These are phyloP conservation scores for Erysimum cheiranthoides DNA, from an alignment of 345 rosid species.

Conservation along the genomic window DNA sequence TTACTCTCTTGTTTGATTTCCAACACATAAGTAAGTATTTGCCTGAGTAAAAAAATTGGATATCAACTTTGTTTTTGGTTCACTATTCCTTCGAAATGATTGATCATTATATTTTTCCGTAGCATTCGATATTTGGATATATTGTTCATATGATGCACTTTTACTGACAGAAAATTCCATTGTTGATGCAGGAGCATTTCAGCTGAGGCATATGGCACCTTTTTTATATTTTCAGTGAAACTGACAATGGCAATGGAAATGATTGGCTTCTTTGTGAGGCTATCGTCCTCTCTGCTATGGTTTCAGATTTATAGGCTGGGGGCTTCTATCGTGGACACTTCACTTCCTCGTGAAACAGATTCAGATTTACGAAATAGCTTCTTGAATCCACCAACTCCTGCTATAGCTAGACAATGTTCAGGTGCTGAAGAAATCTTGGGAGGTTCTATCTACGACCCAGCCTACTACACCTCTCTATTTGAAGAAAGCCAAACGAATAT, in stretches of 20 bases:
- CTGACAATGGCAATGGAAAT: constrained; percentile 85
- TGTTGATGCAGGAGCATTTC: constrained; percentile 65
- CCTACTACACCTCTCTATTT: constrained; percentile 79
- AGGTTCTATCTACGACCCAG: constrained; percentile 80
- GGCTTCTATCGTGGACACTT: constrained; percentile 55
- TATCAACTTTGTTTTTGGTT: constrained; percentile 7
- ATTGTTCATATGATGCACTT: background rate
- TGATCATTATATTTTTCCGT: background rate
- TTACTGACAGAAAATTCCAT: background rate
- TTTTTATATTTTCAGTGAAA: constrained; percentile 75
- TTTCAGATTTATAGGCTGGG: constrained; percentile 94
- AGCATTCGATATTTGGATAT: background rate
- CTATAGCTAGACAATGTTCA: constrained; percentile 54
- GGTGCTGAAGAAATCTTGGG: constrained; percentile 70
- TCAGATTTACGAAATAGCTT: constrained; percentile 77
- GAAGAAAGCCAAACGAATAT: constrained; percentile 64
- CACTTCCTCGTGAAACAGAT: constrained; percentile 63
- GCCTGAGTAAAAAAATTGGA: background rate
- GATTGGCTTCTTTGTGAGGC: constrained; percentile 77
- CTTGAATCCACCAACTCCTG: constrained; percentile 71
- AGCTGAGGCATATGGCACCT: constrained; percentile 54
- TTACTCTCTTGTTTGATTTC: background rate
- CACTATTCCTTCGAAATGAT: background rate
- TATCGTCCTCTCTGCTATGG: constrained; percentile 87
- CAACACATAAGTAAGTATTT: background rate